Evolutionary conservation across 345 rosid genomes (phyloP).

Genomic region (Carallia pectinifolia): DNA sequence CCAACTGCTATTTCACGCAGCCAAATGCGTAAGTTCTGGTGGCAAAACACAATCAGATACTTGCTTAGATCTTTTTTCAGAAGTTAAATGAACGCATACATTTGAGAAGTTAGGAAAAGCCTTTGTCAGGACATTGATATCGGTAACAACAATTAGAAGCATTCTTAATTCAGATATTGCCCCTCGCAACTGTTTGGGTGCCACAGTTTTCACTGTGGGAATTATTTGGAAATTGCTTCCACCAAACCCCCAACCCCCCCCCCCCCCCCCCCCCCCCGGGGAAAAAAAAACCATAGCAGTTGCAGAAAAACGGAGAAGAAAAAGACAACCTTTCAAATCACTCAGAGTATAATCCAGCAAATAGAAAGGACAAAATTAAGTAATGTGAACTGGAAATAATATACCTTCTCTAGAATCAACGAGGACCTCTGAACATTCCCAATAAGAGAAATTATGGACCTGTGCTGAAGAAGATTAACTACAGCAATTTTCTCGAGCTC

Average conservation of each 20-base stretch:
- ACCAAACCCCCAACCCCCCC: too few species aligned
- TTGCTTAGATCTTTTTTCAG: not conserved
- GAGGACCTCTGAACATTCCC: slow-evolving; percentile 95
- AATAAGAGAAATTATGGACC: slow-evolving; percentile 92
- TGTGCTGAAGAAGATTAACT: slow-evolving; percentile 75
- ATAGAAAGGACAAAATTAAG: not conserved
- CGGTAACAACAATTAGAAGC: not conserved
- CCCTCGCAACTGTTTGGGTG: too few species aligned
- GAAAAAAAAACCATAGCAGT: too few species aligned
- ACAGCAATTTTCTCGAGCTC: slow-evolving; percentile 96
- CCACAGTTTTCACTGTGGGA: too few species aligned
- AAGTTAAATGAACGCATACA: not conserved
- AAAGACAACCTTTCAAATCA: not conserved
- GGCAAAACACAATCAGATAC: too few species aligned
- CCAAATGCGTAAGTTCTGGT: not conserved
- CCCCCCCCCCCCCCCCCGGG: too few species aligned
- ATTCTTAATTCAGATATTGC: not conserved
- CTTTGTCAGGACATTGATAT: not conserved
- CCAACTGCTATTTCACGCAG: not conserved
- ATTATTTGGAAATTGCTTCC: not conserved
- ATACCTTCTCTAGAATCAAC: slow-evolving; percentile 88
- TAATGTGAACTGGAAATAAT: slow-evolving; percentile 10
- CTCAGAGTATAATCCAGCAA: not conserved
- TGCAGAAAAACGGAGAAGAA: not conserved
- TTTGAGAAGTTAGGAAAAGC: too few species aligned